Evolutionary conservation across 306 rosid genomes (phyloP).

Genomic region (Acacia melanoxylon): DNA sequence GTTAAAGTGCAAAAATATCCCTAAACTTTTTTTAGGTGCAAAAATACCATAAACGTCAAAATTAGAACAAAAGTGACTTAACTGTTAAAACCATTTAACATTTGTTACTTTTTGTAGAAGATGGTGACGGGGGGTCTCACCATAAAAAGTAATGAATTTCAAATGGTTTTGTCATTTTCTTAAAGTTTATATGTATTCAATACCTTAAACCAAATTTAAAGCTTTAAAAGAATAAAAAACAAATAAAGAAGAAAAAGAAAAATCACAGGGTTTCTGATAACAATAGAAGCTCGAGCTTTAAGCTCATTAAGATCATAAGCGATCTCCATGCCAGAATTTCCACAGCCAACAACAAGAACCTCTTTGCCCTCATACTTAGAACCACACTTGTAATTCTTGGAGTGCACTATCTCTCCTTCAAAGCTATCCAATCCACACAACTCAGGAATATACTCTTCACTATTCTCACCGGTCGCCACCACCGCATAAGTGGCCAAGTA

Average conservation of each 20-base stretch:
- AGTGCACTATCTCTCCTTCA: constrained; percentile 46
- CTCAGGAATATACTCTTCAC: constrained; percentile 30
- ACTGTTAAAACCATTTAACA: too few relatives aligned
- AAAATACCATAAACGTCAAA: too few relatives aligned
- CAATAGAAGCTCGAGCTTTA: constrained; percentile 13
- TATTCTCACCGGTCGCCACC: constrained; percentile 47
- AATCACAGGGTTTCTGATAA: constrained; percentile 50
- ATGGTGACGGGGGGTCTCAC: too few relatives aligned
- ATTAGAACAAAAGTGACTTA: too few relatives aligned
- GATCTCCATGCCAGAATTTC: constrained; percentile 76
- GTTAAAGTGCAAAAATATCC: too few relatives aligned
- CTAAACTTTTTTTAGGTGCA: too few relatives aligned
- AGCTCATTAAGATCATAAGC: constrained; percentile 33
- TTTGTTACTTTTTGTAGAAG: too few relatives aligned
- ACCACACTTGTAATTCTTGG: constrained; percentile 48
- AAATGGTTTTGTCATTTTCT: too few relatives aligned
- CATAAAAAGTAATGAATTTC: too few relatives aligned
- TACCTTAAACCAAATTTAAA: too few relatives aligned
- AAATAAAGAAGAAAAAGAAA: background rate
- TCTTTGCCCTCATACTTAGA: constrained; percentile 29
- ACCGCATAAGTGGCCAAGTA: constrained; percentile 38
- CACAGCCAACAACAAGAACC: constrained; percentile 65
- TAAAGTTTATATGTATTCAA: too few relatives aligned
- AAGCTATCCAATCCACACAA: constrained; percentile 40
- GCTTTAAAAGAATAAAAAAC: too few relatives aligned